Evolutionary conservation across 148 eudicot genomes (phyloP).

Genomic region (Euryodendron excelsum): DNA sequence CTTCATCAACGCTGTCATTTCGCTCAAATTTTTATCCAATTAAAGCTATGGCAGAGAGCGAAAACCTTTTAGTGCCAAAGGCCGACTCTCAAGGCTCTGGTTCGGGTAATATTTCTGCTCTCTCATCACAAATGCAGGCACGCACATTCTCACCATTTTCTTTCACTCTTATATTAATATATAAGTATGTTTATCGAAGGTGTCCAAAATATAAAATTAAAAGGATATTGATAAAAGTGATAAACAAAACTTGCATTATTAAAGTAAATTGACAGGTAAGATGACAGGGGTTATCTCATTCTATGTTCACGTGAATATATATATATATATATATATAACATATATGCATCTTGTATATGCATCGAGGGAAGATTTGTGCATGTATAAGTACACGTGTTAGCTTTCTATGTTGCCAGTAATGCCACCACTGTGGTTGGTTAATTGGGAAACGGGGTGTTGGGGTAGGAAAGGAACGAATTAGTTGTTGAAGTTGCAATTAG

Average conservation of each 20-base stretch:
- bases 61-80: conserved; percentile 11
- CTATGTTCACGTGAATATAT: neutral
- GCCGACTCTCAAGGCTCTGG: conserved; percentile 28
- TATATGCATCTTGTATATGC: neutral
- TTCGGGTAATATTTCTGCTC: conserved; percentile 14
- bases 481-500: neutral
- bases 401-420: neutral
- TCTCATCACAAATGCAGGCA: neutral
- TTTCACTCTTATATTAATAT: neutral
- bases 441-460: neutral
- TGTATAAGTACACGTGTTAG: neutral
- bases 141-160: neutral
- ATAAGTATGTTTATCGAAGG: neutral
- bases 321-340: too few species aligned
- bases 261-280: neutral
- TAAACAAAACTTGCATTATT: too few species aligned
- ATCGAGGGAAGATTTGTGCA: too few species aligned
- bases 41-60: conserved; percentile 37
- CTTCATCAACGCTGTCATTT: conserved; percentile 14
- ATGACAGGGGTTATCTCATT: neutral
- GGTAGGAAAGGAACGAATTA: neutral
- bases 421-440: neutral
- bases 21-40: conserved; percentile 19
- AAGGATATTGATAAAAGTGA: too few species aligned
- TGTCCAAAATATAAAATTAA: too few species aligned